phyloP scores from a whole-genome alignment of 1,284 basidiomycete genomes.

The Cryptococcus sp. region DNA sequence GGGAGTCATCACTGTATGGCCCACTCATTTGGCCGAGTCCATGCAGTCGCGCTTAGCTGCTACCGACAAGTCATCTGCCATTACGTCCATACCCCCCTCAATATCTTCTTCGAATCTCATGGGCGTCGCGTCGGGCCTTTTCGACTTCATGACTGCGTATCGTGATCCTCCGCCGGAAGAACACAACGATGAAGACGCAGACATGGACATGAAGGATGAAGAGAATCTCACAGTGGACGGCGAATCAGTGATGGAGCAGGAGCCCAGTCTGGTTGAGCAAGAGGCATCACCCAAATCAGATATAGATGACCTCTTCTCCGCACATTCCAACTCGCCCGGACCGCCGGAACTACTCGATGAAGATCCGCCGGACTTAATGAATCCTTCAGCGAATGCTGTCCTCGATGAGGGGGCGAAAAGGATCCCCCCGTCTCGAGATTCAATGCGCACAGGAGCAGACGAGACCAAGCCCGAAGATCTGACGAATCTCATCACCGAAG shows the following conservation, averaged over 20 bases:
- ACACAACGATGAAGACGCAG: slow-evolving; percentile 12
- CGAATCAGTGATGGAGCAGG: slow-evolving; percentile 9
- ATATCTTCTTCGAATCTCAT: slow-evolving; percentile 26
- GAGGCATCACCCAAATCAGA: slow-evolving; percentile 17
- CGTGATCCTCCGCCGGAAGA: slow-evolving; percentile 22
- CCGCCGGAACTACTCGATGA: slow-evolving; percentile 4
- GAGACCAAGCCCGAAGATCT: slow-evolving; percentile 9
- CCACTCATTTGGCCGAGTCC: slow-evolving; percentile 30
- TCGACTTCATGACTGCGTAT: slow-evolving; percentile 38
- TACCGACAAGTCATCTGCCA: neutral
- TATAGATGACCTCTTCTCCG: slow-evolving; percentile 46
- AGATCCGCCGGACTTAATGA: neutral
- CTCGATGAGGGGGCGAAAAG: neutral
- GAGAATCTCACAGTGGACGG: slow-evolving; percentile 18
- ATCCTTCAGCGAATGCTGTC: neutral
- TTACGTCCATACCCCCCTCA: neutral
- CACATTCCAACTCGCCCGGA: slow-evolving; percentile 21
- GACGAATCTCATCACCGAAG: slow-evolving; percentile 37
- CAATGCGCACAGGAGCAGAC: neutral
- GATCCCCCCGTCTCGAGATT: neutral
- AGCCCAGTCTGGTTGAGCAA: neutral
- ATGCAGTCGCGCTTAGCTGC: neutral
- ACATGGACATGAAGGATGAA: slow-evolving; percentile 12
- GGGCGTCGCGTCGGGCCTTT: slow-evolving; percentile 30
- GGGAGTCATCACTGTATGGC: slow-evolving; percentile 47